These are phyloP conservation scores for Nakazawaea ishiwadae DNA, from an alignment of 805 yeast species.

Conservation along the genomic window DNA sequence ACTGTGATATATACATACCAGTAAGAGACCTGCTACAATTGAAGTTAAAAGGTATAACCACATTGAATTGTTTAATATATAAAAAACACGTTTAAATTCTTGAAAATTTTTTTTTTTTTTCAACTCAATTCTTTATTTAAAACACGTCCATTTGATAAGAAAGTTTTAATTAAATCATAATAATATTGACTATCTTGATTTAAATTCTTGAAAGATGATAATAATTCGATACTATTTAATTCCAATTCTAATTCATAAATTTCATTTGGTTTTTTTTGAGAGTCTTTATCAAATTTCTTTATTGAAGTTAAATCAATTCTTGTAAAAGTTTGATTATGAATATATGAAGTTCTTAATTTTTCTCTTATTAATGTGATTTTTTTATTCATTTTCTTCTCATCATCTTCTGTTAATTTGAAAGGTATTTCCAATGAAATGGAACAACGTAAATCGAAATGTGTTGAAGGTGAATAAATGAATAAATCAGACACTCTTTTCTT, in stretches of 20 bases:
- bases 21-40: background rate
- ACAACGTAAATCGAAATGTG: slow-evolving; percentile 70
- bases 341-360: slow-evolving; percentile 68
- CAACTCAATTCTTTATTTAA: slow-evolving; percentile 7
- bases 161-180: slow-evolving; percentile 41
- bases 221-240: slow-evolving; percentile 26
- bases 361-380: slow-evolving; percentile 50
- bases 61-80: too few species aligned
- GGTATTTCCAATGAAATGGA: slow-evolving; percentile 79
- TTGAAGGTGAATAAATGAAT: slow-evolving; percentile 68
- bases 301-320: slow-evolving; percentile 71
- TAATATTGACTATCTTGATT: slow-evolving; percentile 34
- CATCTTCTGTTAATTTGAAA: slow-evolving; percentile 43
- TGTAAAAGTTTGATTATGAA: slow-evolving; percentile 71
- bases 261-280: slow-evolving; percentile 5
- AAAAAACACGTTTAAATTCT: too few species aligned
- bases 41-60: background rate
- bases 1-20: slow-evolving; percentile 1
- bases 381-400: slow-evolving; percentile 49
- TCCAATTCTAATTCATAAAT: slow-evolving; percentile 31
- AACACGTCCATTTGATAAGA: slow-evolving; percentile 38
- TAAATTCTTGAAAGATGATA: slow-evolving; percentile 25
- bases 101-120: too few species aligned
- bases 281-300: slow-evolving; percentile 19
- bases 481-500: slow-evolving; percentile 74